phyloP scores from a whole-genome alignment of 805 yeast genomes.

The Ogataea naganishii region DNA sequence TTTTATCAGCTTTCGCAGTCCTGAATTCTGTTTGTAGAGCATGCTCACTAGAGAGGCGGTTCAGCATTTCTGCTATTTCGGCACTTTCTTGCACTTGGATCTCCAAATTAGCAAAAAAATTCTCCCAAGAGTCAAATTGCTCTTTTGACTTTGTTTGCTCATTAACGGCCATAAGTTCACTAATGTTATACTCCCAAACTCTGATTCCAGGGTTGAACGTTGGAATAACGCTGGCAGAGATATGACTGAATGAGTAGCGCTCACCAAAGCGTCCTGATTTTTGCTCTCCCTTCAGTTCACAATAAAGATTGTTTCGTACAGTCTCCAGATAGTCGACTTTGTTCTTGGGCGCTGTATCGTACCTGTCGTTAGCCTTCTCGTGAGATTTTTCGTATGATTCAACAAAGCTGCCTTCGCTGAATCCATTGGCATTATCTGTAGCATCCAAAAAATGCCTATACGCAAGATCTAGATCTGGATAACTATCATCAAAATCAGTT shows the following conservation, averaged over 20 bases:
- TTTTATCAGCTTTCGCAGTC: conserved; percentile 35
- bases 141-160: conserved; percentile 1
- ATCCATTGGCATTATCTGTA: conserved; percentile 21
- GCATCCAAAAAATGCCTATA: conserved; percentile 2
- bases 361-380: too few relatives aligned
- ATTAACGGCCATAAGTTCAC: conserved; percentile 32
- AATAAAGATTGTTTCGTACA: conserved; percentile 46
- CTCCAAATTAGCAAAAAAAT: conserved; percentile 44
- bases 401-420: too few relatives aligned
- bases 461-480: conserved; percentile 14
- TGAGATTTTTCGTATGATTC: too few relatives aligned
- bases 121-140: conserved; percentile 44
- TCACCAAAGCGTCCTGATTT: conserved; percentile 38
- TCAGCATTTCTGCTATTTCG: conserved; percentile 13
- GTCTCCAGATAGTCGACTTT: conserved; percentile 58
- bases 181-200: conserved; percentile 78
- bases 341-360: conserved; percentile 61
- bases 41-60: conserved; percentile 4
- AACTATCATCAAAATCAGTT: conserved; percentile 5
- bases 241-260: conserved; percentile 61
- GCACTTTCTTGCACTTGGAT: conserved; percentile 22
- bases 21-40: conserved; percentile 5
- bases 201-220: conserved; percentile 79
- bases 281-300: conserved; percentile 35
- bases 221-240: conserved; percentile 71